Conservation (phyloP, 257 asterid genomes). For the Marsdenia floribunda region DNA sequence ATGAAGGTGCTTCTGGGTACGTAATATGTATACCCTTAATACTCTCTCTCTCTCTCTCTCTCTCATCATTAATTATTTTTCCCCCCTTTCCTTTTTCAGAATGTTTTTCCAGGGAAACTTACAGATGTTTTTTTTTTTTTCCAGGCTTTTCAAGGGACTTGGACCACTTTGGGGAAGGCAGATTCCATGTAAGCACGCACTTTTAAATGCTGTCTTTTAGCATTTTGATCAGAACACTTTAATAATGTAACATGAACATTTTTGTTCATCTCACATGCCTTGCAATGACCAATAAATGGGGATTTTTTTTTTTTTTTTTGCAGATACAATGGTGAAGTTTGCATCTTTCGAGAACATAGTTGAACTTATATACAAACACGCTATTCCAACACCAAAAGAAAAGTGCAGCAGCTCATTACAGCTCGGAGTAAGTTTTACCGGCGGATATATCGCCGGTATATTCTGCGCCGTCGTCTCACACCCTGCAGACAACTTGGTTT, state of each 20-base stretch:
- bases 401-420: constrained; percentile 60
- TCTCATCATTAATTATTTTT: no score
- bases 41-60: no score
- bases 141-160: constrained; percentile 77
- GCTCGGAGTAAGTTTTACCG: constrained; percentile 75
- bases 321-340: constrained; percentile 95
- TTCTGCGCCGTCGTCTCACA: constrained; percentile 72
- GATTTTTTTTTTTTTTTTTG: constrained; percentile 1
- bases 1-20: constrained; percentile 77
- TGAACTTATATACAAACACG: constrained; percentile 61
- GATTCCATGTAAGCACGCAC: constrained; percentile 72
- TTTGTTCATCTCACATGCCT: no score
- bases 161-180: constrained; percentile 94
- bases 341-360: constrained; percentile 76
- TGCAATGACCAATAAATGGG: neutral
- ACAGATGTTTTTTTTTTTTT: neutral
- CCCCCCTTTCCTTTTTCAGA: no score
- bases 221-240: no score
- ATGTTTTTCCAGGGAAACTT: neutral
- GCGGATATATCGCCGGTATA: constrained; percentile 73
- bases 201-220: no score
- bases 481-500: constrained; percentile 84
- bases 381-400: constrained; percentile 66
- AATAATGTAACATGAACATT: no score
- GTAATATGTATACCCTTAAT: constrained; percentile 28